Percentiles rank a stretch among this genome's conserved stretches.
Evolutionary conservation across 1,139 yeast genomes (phyloP).

Genomic region (Kodamaea suecica): DNA sequence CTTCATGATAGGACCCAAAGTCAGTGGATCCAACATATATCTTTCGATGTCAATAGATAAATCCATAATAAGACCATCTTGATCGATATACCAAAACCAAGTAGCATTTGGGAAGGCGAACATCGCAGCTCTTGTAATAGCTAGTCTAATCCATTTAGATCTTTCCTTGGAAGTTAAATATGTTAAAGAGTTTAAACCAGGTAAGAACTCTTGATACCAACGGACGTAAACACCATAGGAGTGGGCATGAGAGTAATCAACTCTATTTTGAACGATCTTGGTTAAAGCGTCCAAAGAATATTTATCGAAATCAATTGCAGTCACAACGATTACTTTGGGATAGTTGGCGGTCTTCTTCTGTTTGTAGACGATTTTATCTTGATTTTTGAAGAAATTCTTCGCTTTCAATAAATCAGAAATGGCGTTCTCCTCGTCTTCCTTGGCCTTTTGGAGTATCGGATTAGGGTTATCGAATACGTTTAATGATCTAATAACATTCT

Average conservation of each 20-base stretch:
- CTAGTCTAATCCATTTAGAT: conserved; percentile 58
- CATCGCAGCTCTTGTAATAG: conserved; percentile 74
- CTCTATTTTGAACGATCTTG: conserved; percentile 72
- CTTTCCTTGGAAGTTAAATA: conserved; percentile 34
- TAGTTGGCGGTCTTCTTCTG: conserved; percentile 35
- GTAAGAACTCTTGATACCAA: conserved; percentile 79
- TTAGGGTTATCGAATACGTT: conserved; percentile 50
- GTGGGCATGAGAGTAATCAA: conserved; percentile 73
- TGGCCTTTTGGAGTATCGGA: conserved; percentile 30
- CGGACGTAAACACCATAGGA: conserved; percentile 76
- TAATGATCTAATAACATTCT: conserved; percentile 29
- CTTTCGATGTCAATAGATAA: conserved; percentile 54
- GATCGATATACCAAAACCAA: conserved; percentile 82
- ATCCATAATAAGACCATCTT: conserved; percentile 70
- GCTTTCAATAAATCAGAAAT: conserved; percentile 42
- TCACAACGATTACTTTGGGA: conserved; percentile 76
- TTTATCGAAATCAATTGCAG: conserved; percentile 72
- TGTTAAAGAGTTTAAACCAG: conserved; percentile 45
- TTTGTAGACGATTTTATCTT: conserved; percentile 58
- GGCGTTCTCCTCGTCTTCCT: conserved; percentile 40
- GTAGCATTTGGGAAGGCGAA: conserved; percentile 81
- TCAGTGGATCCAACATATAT: conserved; percentile 54
- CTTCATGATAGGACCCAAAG: conserved; percentile 56
- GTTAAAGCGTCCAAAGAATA: conserved; percentile 60
- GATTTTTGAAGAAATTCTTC: conserved; percentile 58